Evolutionary conservation across 257 asterid species (phyloP), one percentile per base, ranked within the genome.

Genomic region (Lycium ferocissimum): DNA sequence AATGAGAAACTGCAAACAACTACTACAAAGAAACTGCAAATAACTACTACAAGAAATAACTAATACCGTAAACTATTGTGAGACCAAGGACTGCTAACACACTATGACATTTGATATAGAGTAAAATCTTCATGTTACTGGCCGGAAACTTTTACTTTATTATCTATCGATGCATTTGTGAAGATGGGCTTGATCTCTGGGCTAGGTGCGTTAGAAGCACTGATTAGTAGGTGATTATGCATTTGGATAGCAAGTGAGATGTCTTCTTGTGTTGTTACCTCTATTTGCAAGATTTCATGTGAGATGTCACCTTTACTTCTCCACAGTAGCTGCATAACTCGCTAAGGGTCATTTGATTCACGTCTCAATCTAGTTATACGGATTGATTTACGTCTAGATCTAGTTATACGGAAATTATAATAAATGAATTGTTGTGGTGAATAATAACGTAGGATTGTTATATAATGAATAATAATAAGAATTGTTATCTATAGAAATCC

Each of bases 221-320:
- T 73, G 47, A 47, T 73, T 47, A 47, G 47, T 73, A 11, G 40
- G 80, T 47, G 80, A 73, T 73, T 73, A 73, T 73, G 80, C 62
- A 20, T 73, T 12, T 45, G 80, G 38, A n/a, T 20, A 49, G 61
- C 40, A 22, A 49, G n/a, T 75, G 61, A 49, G 62, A 22, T 22
- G 43, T 49, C 61, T 75, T 47, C 20, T 49, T 49, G 33, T 75
- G 81, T 20, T 26, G 43, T 20, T 47, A 20, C 7, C 59, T 73
- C 40, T 73, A 20, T 73, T n/a, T 62, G 37, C 14, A 20, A 72
- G 38, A 45, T 72, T 73, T 58, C 62, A 22, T 75, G 61, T 75
- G 43, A 75, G 61, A 75, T 75, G 61, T 20, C 81, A 75, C 20
- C 61, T 75, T 49, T 75, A 49, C 61, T 75, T 75, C 61, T 49